Percentiles rank a stretch among this genome's conserved stretches.
phyloP scores from a whole-genome alignment of 306 rosid genomes.

The Acacia melanoxylon region DNA sequence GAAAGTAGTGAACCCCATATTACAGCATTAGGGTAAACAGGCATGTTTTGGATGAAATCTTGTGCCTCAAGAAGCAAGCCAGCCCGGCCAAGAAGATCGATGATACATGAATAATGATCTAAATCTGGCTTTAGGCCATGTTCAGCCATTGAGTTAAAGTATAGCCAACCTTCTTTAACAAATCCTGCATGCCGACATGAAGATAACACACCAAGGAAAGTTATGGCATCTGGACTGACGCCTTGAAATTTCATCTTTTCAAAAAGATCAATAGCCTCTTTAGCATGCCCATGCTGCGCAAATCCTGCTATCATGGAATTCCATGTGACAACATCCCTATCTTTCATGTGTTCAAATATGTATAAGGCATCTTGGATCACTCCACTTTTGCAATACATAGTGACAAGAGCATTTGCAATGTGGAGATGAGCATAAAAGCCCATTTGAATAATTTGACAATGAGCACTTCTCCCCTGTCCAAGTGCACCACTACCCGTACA shows the following conservation, averaged over 20 bases:
- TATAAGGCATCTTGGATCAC: constrained; percentile 54
- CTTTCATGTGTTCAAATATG: constrained; percentile 50
- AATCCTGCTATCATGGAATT: constrained; percentile 86
- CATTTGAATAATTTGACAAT: constrained; percentile 58
- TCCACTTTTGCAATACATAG: constrained; percentile 88
- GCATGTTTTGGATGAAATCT: constrained; percentile 66
- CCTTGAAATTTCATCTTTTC: constrained; percentile 58
- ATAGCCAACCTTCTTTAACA: constrained; percentile 59
- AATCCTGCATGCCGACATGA: constrained; percentile 80
- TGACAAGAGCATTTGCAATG: constrained; percentile 65
- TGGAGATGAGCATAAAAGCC: constrained; percentile 61
- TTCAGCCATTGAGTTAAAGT: constrained; percentile 67
- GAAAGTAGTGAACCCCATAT: constrained; percentile 87
- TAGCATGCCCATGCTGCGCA: constrained; percentile 73
- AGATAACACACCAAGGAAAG: constrained; percentile 70
- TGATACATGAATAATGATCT: constrained; percentile 77
- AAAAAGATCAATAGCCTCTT: constrained; percentile 61
- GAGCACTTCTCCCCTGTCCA: constrained; percentile 70
- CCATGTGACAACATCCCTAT: constrained; percentile 72
- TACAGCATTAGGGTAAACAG: constrained; percentile 70
- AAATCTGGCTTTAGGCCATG: constrained; percentile 62
- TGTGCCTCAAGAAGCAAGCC: constrained; percentile 68
- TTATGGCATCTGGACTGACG: constrained; percentile 63
- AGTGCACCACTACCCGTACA: constrained; percentile 86
- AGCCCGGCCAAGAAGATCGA: constrained; percentile 86